Evolutionary conservation across 371 early-diverging fungal genomes (phyloP).

Genomic region (Mucor racemosus): DNA sequence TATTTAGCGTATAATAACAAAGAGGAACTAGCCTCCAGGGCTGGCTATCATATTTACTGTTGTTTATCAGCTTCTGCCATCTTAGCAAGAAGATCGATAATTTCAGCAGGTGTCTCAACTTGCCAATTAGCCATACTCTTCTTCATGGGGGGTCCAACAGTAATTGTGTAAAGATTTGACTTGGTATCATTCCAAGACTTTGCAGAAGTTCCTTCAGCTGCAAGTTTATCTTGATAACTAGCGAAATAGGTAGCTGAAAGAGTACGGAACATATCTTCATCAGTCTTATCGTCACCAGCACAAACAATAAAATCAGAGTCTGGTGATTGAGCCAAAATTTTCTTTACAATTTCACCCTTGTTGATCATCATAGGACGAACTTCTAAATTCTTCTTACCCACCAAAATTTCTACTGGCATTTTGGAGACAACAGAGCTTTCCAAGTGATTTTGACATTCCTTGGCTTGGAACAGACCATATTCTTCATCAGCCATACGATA

Average conservation of each 20-base stretch:
- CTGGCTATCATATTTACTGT: not conserved
- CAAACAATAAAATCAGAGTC: conserved; percentile 86
- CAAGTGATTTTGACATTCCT: conserved; percentile 87
- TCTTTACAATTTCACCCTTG: conserved; percentile 93
- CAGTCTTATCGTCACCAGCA: conserved; percentile 96
- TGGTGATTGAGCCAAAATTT: conserved; percentile 61
- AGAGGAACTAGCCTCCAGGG: conserved; percentile 4
- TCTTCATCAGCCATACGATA: conserved; percentile 87
- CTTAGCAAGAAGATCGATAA: conserved; percentile 38
- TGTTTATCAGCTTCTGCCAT: conserved; percentile 5
- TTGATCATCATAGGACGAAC: conserved; percentile 79
- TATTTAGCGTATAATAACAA: not conserved
- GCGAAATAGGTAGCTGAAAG: conserved; percentile 34
- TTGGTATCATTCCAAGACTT: conserved; percentile 15
- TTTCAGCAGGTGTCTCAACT: conserved; percentile 54
- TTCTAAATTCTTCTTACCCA: conserved; percentile 96
- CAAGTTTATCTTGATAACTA: conserved; percentile 21
- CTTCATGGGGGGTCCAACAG: conserved; percentile 63
- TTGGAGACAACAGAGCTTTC: conserved; percentile 78
- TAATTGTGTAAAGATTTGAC: conserved; percentile 31
- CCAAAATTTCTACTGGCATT: conserved; percentile 88
- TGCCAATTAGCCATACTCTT: conserved; percentile 86
- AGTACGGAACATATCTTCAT: conserved; percentile 93
- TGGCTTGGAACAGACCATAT: conserved; percentile 80
- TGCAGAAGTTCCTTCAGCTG: conserved; percentile 1